Base-by-base conservation (phyloP, 1,284 basidiomycete genomes). In the Tausonia pullulans region DNA sequence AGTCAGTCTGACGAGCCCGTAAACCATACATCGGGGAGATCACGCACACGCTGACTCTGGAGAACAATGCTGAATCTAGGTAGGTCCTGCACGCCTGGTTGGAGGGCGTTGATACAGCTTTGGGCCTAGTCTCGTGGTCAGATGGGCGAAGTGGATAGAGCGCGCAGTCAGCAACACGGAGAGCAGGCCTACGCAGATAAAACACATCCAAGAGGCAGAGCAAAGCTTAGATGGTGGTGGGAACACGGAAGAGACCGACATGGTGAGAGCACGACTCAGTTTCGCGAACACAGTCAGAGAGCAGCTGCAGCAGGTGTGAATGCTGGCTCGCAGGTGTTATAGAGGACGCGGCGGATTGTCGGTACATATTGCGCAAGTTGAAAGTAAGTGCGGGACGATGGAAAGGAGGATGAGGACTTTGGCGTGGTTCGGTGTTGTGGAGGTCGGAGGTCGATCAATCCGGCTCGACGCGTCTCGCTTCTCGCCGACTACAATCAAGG, bases 11-110 rank as follows among this genome's bases (percentile, higher is more conserved):
- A 5, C 44, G 14, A 9, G 1, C 44, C 16, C 27, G 5, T 11
- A 39, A 58, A 44, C 6, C 13, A 10, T 7, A 49, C 7, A 27
- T 10, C 13, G 43, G 41, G 16, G 7, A 0, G 8, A 2, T 41
- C 16, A 58, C 64, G 27, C 3, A 65, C 64, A 16, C 64, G 55
- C 11, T 61, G 44, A 49, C 62, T 65, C 54, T 65, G 48, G 43
- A 65, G 6, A 10, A 65, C 56, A 6, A 53, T 43, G 13, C 55
- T 52, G 7, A 65, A 27, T 27, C 64, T 41, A 11, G 64, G 60
- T 2, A 65, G 51, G 50, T 65, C 64, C 52, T 55, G 49, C 9
- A 65, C 64, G 6, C 60, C 64, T 2, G 64, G 57, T 6, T 46
- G 41, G 2, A 65, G 60, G 39, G 48, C 51, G 14, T 13, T n/a